These are phyloP conservation scores for Trichomonas vaginalis DNA, from an alignment of 208 protist genomes.

Conservation along the genomic window DNA sequence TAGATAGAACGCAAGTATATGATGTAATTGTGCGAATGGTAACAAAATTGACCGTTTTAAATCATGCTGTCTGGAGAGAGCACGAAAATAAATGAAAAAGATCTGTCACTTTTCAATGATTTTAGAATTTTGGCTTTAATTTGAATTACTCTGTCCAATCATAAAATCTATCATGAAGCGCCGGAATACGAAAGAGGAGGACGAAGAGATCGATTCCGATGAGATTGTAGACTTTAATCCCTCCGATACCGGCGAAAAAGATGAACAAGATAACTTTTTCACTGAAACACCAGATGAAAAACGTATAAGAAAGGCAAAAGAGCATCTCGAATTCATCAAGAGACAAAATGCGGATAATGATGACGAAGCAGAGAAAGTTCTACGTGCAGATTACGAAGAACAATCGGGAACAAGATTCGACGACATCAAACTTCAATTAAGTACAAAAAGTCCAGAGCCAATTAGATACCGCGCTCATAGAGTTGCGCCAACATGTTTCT, in stretches of 20 bases:
- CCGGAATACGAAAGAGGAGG: neutral
- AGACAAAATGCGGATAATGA: neutral
- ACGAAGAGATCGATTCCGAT: neutral
- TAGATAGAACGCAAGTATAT: neutral
- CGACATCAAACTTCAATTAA: neutral
- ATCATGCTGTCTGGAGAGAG: neutral
- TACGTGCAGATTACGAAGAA: neutral
- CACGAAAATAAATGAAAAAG: neutral
- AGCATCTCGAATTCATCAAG: neutral
- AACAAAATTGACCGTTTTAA: neutral
- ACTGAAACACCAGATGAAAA: slow-evolving; percentile 7
- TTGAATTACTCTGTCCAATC: neutral
- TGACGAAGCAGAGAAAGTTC: neutral
- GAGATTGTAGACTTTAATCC: neutral
- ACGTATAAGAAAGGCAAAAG: neutral
- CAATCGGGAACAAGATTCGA: neutral
- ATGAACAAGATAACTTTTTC: neutral
- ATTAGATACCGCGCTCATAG: neutral
- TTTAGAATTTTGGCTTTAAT: neutral
- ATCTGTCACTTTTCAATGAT: neutral
- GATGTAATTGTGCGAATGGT: too few species aligned
- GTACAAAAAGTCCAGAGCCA: neutral
- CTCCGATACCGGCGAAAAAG: neutral
- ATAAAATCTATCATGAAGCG: neutral
- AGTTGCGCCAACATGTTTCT: neutral